These are phyloP conservation scores for Rutstroemia sp. DNA, from an alignment of 2,329 filamentous ascomycete genomes.

Conservation along the genomic window DNA sequence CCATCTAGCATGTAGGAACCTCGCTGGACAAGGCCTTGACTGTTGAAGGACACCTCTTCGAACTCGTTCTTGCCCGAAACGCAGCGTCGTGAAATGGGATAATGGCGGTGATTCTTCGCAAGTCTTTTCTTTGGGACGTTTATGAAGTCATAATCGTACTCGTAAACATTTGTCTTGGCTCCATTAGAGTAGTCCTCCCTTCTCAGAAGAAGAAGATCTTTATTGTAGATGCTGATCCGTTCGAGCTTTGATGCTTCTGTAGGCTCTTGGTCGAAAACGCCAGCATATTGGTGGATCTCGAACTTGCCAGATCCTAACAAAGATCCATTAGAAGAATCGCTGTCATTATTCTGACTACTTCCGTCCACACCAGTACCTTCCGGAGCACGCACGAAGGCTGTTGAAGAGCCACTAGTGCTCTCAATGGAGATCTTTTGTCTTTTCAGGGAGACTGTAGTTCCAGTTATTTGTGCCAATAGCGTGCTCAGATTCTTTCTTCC, in stretches of 20 bases:
- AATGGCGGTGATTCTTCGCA: neutral
- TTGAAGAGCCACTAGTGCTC: conserved; percentile 40
- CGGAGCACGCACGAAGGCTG: conserved; percentile 34
- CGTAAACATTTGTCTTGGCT: conserved; percentile 37
- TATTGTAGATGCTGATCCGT: conserved; percentile 38
- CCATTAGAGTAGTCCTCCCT: conserved; percentile 22
- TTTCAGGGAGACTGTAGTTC: conserved; percentile 6
- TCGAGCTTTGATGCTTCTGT: conserved; percentile 33
- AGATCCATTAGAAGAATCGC: neutral
- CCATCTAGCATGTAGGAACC: conserved; percentile 45
- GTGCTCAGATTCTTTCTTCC: conserved; percentile 21
- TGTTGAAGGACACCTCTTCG: conserved; percentile 42
- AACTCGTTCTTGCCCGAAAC: conserved; percentile 38
- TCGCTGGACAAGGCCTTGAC: conserved; percentile 7
- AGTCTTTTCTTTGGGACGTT: neutral
- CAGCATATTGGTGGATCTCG: conserved; percentile 4
- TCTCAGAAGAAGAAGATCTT: conserved; percentile 35
- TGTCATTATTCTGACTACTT: neutral
- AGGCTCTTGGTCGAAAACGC: conserved; percentile 34
- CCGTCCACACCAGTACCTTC: conserved; percentile 7
- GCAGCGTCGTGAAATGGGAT: conserved; percentile 38
- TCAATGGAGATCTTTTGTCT: conserved; percentile 37
- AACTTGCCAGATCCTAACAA: neutral
- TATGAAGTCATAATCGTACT: conserved; percentile 1
- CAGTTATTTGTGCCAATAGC: conserved; percentile 5